Evolutionary conservation across 1,284 basidiomycete species (phyloP).

Genomic region (Lignosus rhinocerotis): DNA sequence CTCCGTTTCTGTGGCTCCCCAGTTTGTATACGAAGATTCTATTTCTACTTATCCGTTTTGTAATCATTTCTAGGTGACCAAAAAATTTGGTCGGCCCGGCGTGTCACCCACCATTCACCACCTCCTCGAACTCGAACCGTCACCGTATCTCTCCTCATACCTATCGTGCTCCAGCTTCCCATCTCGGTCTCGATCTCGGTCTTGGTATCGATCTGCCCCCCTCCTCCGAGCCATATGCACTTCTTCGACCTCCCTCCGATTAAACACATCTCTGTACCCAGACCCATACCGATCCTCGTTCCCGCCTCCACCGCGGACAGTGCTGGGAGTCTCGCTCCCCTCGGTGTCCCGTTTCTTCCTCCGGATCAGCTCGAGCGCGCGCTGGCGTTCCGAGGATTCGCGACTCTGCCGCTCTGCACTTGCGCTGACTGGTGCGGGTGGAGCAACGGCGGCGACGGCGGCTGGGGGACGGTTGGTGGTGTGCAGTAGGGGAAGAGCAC

Average conservation of each 20-base stretch:
- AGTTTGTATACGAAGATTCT: too few relatives aligned
- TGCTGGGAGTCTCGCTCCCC: constrained; percentile 69
- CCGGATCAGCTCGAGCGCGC: constrained; percentile 67
- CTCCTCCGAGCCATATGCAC: constrained; percentile 43
- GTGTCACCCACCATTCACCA: too few relatives aligned
- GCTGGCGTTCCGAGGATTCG: constrained; percentile 71
- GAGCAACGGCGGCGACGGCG: constrained; percentile 18
- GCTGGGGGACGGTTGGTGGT: background rate
- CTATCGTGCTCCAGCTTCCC: background rate
- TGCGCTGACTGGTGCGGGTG: constrained; percentile 21
- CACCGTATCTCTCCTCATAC: too few relatives aligned
- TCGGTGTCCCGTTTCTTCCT: constrained; percentile 61
- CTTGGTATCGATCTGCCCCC: background rate
- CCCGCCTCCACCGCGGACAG: constrained; percentile 53
- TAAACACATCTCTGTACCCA: constrained; percentile 72
- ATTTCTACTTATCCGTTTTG: too few relatives aligned
- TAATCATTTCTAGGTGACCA: too few relatives aligned
- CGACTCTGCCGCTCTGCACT: constrained; percentile 60
- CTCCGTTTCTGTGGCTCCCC: too few relatives aligned
- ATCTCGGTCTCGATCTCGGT: background rate
- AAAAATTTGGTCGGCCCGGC: too few relatives aligned
- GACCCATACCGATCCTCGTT: constrained; percentile 43
- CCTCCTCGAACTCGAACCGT: too few relatives aligned
- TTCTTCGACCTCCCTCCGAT: constrained; percentile 67
- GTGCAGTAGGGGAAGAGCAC: constrained; percentile 25